phyloP scores from a whole-genome alignment of 2,329 filamentous ascomycete species.

The Pyrenochaeta sp. region DNA sequence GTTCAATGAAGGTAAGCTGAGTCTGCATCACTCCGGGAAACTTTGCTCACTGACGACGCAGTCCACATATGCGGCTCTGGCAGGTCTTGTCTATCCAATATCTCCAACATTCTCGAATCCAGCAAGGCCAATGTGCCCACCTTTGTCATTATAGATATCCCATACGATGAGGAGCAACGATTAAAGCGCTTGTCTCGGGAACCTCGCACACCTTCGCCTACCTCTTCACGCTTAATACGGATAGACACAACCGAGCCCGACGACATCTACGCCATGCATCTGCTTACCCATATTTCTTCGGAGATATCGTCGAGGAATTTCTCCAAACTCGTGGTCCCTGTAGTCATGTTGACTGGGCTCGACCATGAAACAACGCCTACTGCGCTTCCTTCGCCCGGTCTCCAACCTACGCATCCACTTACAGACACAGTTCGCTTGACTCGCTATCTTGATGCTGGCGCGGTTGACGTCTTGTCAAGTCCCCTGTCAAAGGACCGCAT shows the following conservation, averaged over 20 bases:
- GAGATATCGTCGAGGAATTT: slow-evolving; percentile 52
- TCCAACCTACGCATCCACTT: slow-evolving; percentile 48
- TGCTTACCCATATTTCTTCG: slow-evolving; percentile 52
- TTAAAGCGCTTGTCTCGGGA: slow-evolving; percentile 52
- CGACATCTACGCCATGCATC: slow-evolving; percentile 54
- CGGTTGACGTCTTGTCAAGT: slow-evolving; percentile 83
- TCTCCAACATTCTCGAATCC: slow-evolving; percentile 46
- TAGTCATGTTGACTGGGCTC: slow-evolving; percentile 52
- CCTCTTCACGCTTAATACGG: slow-evolving; percentile 40
- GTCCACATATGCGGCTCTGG: slow-evolving; percentile 53
- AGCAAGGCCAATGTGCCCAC: slow-evolving; percentile 46
- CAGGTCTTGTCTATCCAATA: slow-evolving; percentile 48
- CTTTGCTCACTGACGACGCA: slow-evolving; percentile 26
- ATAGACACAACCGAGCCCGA: slow-evolving; percentile 48
- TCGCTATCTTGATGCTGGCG: slow-evolving; percentile 84
- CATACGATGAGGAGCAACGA: slow-evolving; percentile 53
- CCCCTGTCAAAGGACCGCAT: slow-evolving; percentile 79
- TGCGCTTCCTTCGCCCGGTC: slow-evolving; percentile 42
- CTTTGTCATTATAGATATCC: slow-evolving; percentile 54
- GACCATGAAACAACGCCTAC: slow-evolving; percentile 41
- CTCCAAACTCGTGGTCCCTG: slow-evolving; percentile 51
- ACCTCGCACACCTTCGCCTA: slow-evolving; percentile 52
- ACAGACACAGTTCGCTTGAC: slow-evolving; percentile 66
- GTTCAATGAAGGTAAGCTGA: slow-evolving; percentile 51
- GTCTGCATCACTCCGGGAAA: neutral